Evolutionary conservation across 2,329 filamentous ascomycete species (phyloP), one percentile per base, ranked within the genome.

Genomic region (Trichophyton schoenleinii): DNA sequence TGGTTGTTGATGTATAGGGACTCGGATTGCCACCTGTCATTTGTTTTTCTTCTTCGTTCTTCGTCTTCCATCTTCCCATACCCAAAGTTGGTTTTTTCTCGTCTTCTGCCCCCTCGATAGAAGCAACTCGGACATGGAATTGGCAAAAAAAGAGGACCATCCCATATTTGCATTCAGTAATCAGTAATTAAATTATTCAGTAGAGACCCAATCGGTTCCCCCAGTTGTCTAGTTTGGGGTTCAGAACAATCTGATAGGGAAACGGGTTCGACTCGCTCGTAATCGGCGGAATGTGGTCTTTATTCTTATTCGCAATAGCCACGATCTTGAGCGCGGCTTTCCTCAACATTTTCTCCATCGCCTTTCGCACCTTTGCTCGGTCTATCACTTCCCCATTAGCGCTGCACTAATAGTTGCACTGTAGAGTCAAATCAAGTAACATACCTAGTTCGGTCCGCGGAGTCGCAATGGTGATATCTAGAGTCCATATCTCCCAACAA

Each of bases 211-310:
- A 90, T 44, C 88, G 81, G 61, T 86, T 83, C 57, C 88, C 84
- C 89, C 90, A 92, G 59, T 86, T 82, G 64, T 88, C 86, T 63
- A 86, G 81, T 69, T 89, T 89, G 62, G 89, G 89, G 70, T 95
- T 94, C 63, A 97, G 84, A 64, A 87, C 83, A 70, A 97, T 95
- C 73, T 91, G 87, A 75, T 95, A 97, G 0, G 92, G 92, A 70
- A 97, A 99, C 0, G 94, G 92, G 72, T 97, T 97, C 57, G 88
- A 80, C 64, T 92, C 89, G 70, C 86, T 91, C 22, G 91, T 94
- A 68, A 97, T 97, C 58, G 92, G 94, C 0, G 94, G 94, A 66
- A 99, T 97, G 74, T 97, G 94, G 70, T 95, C 89, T 73, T 95
- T 95, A 74, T 96, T 88, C 59, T 83, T 79, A 75, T 95, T 95